A percentile compares a stretch with the other conserved stretches of the same genome.
Conservation (phyloP, 139 green algal species). For the Chlamydomonas sp. region DNA sequence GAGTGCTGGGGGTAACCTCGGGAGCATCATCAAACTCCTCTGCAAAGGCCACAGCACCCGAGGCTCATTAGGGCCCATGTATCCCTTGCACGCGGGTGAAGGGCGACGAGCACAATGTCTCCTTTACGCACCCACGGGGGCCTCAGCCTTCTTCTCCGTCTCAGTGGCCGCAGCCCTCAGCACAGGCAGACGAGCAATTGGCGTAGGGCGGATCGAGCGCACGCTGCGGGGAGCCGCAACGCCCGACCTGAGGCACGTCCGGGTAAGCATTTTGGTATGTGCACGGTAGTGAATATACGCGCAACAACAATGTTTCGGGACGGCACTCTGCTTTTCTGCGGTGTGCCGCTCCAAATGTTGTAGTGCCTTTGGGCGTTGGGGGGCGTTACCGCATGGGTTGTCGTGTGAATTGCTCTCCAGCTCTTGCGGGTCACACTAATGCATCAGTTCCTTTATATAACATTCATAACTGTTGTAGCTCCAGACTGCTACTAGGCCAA, state of each 20-base stretch:
- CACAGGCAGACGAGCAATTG: neutral
- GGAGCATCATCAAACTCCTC: conserved; percentile 47
- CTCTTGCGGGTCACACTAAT: too few species aligned
- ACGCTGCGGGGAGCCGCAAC: conserved; percentile 11
- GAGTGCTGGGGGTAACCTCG: conserved; percentile 49
- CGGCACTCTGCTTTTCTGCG: neutral
- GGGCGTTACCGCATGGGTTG: too few species aligned
- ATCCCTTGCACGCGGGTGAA: neutral
- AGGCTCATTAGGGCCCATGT: neutral
- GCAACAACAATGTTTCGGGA: neutral
- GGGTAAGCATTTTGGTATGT: conserved; percentile 22
- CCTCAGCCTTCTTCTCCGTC: conserved; percentile 40
- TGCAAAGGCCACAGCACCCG: neutral
- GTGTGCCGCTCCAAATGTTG: neutral
- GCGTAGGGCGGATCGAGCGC: neutral
- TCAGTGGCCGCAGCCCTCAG: conserved; percentile 11
- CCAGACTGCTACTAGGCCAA: too few species aligned
- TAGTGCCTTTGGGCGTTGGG: too few species aligned
- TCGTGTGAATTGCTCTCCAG: too few species aligned
- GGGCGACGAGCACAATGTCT: neutral
- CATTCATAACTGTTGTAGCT: too few species aligned
- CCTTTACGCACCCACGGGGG: conserved; percentile 32
- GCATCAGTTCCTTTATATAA: too few species aligned
- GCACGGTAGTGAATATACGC: neutral
- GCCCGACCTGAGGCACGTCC: conserved; percentile 12